Conservation (phyloP, 768 basidiomycete species). For the Collybia sordida region DNA sequence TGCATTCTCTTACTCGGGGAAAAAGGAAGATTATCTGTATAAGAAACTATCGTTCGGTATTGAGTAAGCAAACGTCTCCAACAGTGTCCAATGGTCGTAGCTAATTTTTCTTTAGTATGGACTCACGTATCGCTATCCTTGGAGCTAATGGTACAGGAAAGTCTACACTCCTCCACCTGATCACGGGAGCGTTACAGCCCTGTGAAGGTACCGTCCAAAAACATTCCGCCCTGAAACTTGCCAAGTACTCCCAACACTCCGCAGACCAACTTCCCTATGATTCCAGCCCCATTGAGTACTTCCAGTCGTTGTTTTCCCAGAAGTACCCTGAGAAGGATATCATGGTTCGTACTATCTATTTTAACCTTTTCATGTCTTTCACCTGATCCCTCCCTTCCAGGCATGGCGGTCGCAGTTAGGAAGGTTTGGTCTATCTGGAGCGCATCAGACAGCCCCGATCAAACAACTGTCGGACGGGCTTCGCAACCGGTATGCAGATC, state of each 20-base stretch:
- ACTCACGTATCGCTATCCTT: slow-evolving; percentile 92
- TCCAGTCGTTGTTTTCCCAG: slow-evolving; percentile 73
- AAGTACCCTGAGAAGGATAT: slow-evolving; percentile 95
- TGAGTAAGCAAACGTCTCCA: slow-evolving; percentile 54
- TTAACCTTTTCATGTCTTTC: neutral
- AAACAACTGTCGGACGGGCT: slow-evolving; percentile 94
- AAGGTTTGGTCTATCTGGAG: slow-evolving; percentile 90
- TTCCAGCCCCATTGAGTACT: slow-evolving; percentile 88
- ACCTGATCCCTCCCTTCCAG: slow-evolving; percentile 30
- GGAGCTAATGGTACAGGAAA: slow-evolving; percentile 97
- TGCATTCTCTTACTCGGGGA: slow-evolving; percentile 94
- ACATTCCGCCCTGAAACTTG: slow-evolving; percentile 88
- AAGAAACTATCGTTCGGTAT: slow-evolving; percentile 93
- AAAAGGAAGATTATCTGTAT: slow-evolving; percentile 87
- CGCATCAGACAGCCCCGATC: slow-evolving; percentile 94
- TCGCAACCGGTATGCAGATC: slow-evolving; percentile 74
- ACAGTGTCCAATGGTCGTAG: slow-evolving; percentile 15
- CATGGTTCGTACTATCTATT: slow-evolving; percentile 37
- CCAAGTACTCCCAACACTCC: slow-evolving; percentile 98
- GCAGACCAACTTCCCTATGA: slow-evolving; percentile 98
- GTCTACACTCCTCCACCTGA: slow-evolving; percentile 87
- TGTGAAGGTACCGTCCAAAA: slow-evolving; percentile 85
- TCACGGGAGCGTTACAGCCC: slow-evolving; percentile 81
- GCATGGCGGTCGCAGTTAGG: slow-evolving; percentile 95
- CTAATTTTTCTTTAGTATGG: slow-evolving; percentile 78